Conservation (phyloP, 257 asterid species). For the Ligustrum vulgare region DNA sequence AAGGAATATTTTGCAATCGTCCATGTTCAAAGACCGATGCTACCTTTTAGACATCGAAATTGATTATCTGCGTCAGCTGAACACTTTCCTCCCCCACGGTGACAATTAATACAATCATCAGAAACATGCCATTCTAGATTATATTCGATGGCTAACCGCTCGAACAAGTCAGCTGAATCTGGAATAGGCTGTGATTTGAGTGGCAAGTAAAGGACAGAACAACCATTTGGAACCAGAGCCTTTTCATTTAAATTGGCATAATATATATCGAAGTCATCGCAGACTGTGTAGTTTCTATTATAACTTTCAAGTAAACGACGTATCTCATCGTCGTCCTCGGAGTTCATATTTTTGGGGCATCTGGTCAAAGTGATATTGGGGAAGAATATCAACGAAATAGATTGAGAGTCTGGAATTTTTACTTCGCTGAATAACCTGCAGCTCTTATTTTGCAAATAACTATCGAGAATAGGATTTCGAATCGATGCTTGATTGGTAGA, state of each 20-base stretch:
- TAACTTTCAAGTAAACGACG: not conserved
- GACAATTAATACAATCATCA: constrained; percentile 29
- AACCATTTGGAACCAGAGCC: not conserved
- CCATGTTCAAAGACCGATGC: not conserved
- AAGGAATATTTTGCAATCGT: not conserved
- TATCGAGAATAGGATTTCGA: not conserved
- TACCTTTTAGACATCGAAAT: constrained; percentile 4
- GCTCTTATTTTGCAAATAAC: not conserved
- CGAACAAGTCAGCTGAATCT: not conserved
- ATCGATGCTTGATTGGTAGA: constrained; percentile 13
- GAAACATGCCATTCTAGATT: constrained; percentile 37
- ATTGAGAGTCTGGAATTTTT: constrained; percentile 9
- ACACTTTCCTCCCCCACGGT: constrained; percentile 40
- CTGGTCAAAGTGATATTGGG: constrained; percentile 29
- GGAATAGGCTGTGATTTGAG: not conserved
- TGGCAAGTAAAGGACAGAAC: constrained; percentile 29
- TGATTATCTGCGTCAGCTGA: no score
- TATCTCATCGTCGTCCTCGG: no score
- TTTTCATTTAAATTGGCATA: not conserved
- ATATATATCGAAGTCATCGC: constrained; percentile 11
- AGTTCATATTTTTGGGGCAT: not conserved
- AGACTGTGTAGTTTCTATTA: not conserved
- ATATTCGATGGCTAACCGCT: constrained; percentile 19
- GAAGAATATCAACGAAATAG: constrained; percentile 13
- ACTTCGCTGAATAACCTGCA: constrained; percentile 14